These are phyloP conservation scores for Xylariaceae sp. DNA, from an alignment of 2,329 filamentous ascomycete species.

Conservation along the genomic window DNA sequence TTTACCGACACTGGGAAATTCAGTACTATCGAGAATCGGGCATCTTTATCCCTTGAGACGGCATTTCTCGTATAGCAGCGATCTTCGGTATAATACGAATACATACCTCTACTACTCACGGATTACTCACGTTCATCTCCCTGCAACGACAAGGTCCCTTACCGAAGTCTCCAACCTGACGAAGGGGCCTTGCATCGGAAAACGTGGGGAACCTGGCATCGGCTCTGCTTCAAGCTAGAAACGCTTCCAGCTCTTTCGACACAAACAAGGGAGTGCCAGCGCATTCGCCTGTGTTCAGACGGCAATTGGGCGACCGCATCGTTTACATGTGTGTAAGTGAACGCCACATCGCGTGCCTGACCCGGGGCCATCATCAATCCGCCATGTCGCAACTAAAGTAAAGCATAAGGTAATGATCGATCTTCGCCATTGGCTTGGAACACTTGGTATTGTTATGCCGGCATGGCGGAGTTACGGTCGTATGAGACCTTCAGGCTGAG, in stretches of 20 bases:
- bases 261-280: conserved; percentile 7
- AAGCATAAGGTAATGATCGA: background rate
- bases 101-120: background rate
- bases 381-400: background rate
- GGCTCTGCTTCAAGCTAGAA: background rate
- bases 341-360: conserved; percentile 4
- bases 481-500: conserved; percentile 6
- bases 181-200: background rate
- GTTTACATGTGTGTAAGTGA: conserved; percentile 7
- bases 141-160: background rate
- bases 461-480: conserved; percentile 8
- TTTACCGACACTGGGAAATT: background rate
- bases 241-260: background rate
- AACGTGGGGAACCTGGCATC: background rate
- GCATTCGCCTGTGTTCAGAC: background rate
- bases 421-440: background rate
- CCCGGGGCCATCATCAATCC: background rate
- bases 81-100: too few species aligned
- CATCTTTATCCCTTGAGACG: too few species aligned
- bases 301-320: background rate
- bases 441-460: background rate
- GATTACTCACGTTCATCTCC: background rate
- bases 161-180: conserved; percentile 2
- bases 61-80: too few species aligned
- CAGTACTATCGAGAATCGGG: too few species aligned